Evolutionary conservation across 1,139 yeast species (phyloP).

Genomic region (Blastobotrys capitulatus): DNA sequence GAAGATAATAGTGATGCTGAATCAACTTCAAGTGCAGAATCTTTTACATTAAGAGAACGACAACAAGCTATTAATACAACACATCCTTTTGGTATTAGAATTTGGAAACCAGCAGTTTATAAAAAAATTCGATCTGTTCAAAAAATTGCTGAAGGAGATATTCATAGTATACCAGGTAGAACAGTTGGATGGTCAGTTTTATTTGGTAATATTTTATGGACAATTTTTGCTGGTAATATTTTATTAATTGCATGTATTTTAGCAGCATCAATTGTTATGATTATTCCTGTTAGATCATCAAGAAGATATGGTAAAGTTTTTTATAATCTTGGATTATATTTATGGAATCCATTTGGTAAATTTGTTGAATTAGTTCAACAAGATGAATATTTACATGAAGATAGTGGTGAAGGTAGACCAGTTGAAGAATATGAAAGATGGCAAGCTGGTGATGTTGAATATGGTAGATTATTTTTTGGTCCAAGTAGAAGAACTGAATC

Average conservation of each 20-base stretch:
- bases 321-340: slow-evolving; percentile 59
- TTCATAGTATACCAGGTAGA: slow-evolving; percentile 66
- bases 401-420: slow-evolving; percentile 82
- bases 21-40: slow-evolving; percentile 50
- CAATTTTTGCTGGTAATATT: slow-evolving; percentile 61
- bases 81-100: slow-evolving; percentile 96
- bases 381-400: slow-evolving; percentile 78
- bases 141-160: slow-evolving; percentile 85
- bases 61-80: slow-evolving; percentile 95
- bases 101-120: slow-evolving; percentile 97
- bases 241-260: slow-evolving; percentile 53
- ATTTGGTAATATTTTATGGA: slow-evolving; percentile 74
- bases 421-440: slow-evolving; percentile 82
- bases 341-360: slow-evolving; percentile 84
- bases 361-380: slow-evolving; percentile 75
- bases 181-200: slow-evolving; percentile 58
- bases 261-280: slow-evolving; percentile 41
- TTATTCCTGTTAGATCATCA: slow-evolving; percentile 38
- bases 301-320: slow-evolving; percentile 56
- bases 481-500: slow-evolving; percentile 34
- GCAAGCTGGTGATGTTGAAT: slow-evolving; percentile 63
- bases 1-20: slow-evolving; percentile 28
- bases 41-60: slow-evolving; percentile 84
- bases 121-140: slow-evolving; percentile 92
- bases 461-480: slow-evolving; percentile 65